Evolutionary conservation across 805 yeast species (phyloP).

Genomic region (Kregervanrija delftensis): DNA sequence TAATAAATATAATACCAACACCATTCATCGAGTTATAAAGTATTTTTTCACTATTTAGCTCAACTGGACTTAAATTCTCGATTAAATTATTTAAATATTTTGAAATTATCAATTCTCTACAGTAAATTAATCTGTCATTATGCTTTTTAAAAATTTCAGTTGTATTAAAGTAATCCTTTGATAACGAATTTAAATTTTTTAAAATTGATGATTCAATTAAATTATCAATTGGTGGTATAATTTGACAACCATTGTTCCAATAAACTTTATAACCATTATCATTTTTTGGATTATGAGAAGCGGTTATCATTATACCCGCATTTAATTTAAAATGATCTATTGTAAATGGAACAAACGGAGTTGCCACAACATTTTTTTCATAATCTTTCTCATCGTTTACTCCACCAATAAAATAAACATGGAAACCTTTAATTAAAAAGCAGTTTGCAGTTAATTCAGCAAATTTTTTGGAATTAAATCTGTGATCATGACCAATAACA

Average conservation of each 20-base stretch:
- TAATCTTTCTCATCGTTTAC: slow-evolving; percentile 1
- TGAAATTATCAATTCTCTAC: slow-evolving; percentile 35
- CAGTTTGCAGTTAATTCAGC: slow-evolving; percentile 76
- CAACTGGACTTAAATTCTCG: slow-evolving; percentile 23
- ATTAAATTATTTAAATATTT: slow-evolving; percentile 33
- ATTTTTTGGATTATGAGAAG: slow-evolving; percentile 77
- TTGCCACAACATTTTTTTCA: slow-evolving; percentile 44
- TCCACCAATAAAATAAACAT: slow-evolving; percentile 55
- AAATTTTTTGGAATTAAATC: slow-evolving; percentile 71
- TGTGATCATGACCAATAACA: slow-evolving; percentile 89
- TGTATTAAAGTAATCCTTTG: slow-evolving; percentile 34
- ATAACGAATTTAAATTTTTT: slow-evolving; percentile 55
- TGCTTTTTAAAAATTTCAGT: slow-evolving; percentile 17
- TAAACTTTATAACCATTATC: slow-evolving; percentile 96
- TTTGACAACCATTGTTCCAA: slow-evolving; percentile 91
- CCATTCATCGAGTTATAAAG: slow-evolving; percentile 97
- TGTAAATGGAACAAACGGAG: slow-evolving; percentile 90
- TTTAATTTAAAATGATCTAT: slow-evolving; percentile 57
- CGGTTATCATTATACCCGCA: slow-evolving; percentile 90
- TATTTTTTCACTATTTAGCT: slow-evolving; percentile 36
- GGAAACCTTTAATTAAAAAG: slow-evolving; percentile 61
- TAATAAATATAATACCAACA: slow-evolving; percentile 67
- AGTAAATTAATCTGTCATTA: slow-evolving; percentile 26
- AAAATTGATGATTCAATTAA: slow-evolving; percentile 63
- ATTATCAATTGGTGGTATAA: slow-evolving; percentile 83